phyloP scores from a whole-genome alignment of 2,329 filamentous ascomycete species.

The Penicillium sp. region DNA sequence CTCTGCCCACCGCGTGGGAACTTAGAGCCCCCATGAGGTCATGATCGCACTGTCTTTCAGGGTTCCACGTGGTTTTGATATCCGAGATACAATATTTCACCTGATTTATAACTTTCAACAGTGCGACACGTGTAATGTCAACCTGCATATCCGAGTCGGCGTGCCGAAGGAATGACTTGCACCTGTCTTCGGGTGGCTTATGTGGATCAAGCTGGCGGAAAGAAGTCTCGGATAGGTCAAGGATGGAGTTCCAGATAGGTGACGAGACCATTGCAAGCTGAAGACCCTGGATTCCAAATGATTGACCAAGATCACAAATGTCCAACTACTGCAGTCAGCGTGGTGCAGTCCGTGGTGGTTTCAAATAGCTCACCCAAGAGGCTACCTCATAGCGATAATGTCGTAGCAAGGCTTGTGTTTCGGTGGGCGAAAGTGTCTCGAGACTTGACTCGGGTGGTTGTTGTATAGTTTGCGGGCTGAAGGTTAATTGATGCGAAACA shows the following conservation, averaged over 20 bases:
- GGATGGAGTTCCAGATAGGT: slow-evolving; percentile 14
- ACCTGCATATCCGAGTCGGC: neutral
- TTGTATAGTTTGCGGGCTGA: neutral
- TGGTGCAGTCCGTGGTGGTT: neutral
- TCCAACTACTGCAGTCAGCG: slow-evolving; percentile 37
- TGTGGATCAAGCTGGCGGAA: slow-evolving; percentile 6
- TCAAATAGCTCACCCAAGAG: slow-evolving; percentile 40
- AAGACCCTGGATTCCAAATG: slow-evolving; percentile 40
- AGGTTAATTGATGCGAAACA: neutral
- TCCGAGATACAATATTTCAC: slow-evolving; percentile 14
- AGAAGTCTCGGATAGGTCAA: slow-evolving; percentile 21
- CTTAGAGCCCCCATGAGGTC: slow-evolving; percentile 12
- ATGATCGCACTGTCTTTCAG: neutral
- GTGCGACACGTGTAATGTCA: slow-evolving; percentile 10
- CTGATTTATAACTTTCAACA: slow-evolving; percentile 15
- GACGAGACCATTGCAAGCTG: slow-evolving; percentile 23
- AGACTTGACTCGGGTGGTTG: neutral
- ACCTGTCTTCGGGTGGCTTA: neutral
- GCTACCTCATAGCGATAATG: slow-evolving; percentile 47
- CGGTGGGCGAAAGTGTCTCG: slow-evolving; percentile 2
- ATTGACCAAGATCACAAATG: slow-evolving; percentile 41
- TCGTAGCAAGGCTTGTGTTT: slow-evolving; percentile 38
- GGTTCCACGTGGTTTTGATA: slow-evolving; percentile 14
- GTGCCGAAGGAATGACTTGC: neutral
- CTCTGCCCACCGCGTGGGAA: slow-evolving; percentile 12